Conservation (phyloP, 208 protist genomes). For the Blastocrithidia nonstop region DNA sequence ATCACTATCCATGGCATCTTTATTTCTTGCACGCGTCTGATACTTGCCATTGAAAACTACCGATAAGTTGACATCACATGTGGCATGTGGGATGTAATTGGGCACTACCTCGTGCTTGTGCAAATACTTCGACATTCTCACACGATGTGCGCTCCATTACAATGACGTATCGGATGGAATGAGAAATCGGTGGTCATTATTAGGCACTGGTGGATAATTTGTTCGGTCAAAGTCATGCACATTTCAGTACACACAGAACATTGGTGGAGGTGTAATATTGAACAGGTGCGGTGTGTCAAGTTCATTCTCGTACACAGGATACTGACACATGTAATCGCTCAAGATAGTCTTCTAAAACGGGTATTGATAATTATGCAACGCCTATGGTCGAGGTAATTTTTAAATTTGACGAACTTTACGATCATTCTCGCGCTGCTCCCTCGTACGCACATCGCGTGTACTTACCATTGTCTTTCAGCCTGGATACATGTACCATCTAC, state of each 20-base stretch:
- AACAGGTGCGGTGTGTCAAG: constrained; percentile 81
- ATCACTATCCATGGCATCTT: background rate
- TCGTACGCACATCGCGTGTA: constrained; percentile 70
- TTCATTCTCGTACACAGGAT: constrained; percentile 79
- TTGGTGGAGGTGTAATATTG: constrained; percentile 63
- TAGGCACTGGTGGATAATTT: constrained; percentile 44
- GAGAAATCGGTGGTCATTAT: constrained; percentile 57
- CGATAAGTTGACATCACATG: constrained; percentile 66
- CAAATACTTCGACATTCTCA: constrained; percentile 36
- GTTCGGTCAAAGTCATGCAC: constrained; percentile 68
- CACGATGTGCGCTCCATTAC: constrained; percentile 41
- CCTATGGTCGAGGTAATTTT: constrained; percentile 71
- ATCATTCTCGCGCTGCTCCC: constrained; percentile 78
- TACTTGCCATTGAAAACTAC: constrained; percentile 58
- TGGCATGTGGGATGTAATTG: constrained; percentile 45
- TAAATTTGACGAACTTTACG: constrained; percentile 79
- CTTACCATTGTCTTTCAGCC: constrained; percentile 76
- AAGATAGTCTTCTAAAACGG: constrained; percentile 82
- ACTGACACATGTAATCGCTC: constrained; percentile 83
- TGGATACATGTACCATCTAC: no score
- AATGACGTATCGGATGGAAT: constrained; percentile 17
- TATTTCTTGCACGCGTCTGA: background rate
- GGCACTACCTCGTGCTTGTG: constrained; percentile 74
- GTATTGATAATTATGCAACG: constrained; percentile 83
- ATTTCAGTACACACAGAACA: constrained; percentile 86